phyloP scores from a whole-genome alignment of 2,329 filamentous ascomycete genomes.

The Penicillium sp. region DNA sequence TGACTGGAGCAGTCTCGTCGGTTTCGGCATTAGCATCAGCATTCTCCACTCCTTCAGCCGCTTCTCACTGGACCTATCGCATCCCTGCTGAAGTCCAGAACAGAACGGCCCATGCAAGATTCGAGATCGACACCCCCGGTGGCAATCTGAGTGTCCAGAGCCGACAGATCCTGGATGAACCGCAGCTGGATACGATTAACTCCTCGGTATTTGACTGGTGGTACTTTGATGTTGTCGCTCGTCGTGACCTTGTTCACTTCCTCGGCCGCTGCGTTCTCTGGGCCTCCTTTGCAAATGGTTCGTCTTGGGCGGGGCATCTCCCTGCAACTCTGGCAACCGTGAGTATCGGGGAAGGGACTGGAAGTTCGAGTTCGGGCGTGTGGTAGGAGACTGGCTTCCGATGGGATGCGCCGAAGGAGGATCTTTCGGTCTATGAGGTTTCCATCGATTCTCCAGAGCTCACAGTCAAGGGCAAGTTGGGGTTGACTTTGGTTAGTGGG shows the following conservation, averaged over 20 bases:
- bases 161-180: constrained; percentile 28
- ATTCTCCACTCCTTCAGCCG: not conserved
- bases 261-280: constrained; percentile 42
- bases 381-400: constrained; percentile 15
- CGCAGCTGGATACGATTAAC: constrained; percentile 33
- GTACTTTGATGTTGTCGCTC: constrained; percentile 46
- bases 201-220: constrained; percentile 43
- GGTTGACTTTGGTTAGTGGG: constrained; percentile 16
- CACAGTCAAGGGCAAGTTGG: constrained; percentile 18
- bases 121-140: constrained; percentile 14
- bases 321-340: constrained; percentile 21
- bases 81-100: constrained; percentile 17
- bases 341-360: not conserved
- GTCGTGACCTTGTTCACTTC: constrained; percentile 40
- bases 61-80: constrained; percentile 1
- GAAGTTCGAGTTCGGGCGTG: not conserved
- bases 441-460: constrained; percentile 13
- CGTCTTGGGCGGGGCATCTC: constrained; percentile 17
- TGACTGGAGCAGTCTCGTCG: not conserved
- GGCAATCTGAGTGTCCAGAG: constrained; percentile 1
- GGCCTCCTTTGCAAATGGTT: constrained; percentile 32
- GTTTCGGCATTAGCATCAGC: not conserved
- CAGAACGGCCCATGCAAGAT: constrained; percentile 7
- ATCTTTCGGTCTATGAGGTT: constrained; percentile 19
- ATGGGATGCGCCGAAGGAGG: constrained; percentile 9